A percentile compares a stretch with the other conserved stretches of the same genome.
Conservation (phyloP, 1,284 basidiomycete species). For the Ustilago nuda region DNA sequence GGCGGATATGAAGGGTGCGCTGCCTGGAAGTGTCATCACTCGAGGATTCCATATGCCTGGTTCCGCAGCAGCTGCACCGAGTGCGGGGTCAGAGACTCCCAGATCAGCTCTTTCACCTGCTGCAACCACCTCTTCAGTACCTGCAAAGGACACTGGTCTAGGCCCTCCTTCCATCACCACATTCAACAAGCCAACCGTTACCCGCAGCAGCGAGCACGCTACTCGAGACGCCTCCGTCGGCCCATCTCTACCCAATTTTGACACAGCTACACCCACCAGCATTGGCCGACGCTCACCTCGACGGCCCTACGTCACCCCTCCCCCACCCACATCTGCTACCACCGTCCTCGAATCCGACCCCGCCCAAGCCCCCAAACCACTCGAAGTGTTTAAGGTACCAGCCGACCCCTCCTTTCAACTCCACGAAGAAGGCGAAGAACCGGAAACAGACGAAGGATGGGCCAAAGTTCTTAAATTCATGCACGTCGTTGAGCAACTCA, state of each 20-base stretch:
- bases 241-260: conserved; percentile 31
- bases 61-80: neutral
- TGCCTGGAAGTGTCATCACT: conserved; percentile 48
- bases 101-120: conserved; percentile 9
- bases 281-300: conserved; percentile 56
- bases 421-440: conserved; percentile 49
- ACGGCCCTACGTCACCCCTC: conserved; percentile 59
- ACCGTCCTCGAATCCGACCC: conserved; percentile 51
- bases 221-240: conserved; percentile 32
- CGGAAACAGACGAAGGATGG: conserved; percentile 49
- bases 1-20: conserved; percentile 30
- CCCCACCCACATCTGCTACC: conserved; percentile 54
- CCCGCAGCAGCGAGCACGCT: conserved; percentile 3
- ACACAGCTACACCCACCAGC: conserved; percentile 41
- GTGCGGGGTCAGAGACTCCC: conserved; percentile 9
- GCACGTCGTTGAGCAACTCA: conserved; percentile 64
- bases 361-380: conserved; percentile 40
- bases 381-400: conserved; percentile 44
- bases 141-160: conserved; percentile 19
- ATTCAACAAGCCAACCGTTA: conserved; percentile 21
- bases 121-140: neutral
- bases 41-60: conserved; percentile 49
- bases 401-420: conserved; percentile 38
- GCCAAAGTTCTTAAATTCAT: conserved; percentile 60
- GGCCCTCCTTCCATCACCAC: conserved; percentile 22